Percentiles rank a stretch among this genome's conserved stretches.
Evolutionary conservation across 164 flowering plant species (phyloP).

Genomic region (Tetracentron sinense): DNA sequence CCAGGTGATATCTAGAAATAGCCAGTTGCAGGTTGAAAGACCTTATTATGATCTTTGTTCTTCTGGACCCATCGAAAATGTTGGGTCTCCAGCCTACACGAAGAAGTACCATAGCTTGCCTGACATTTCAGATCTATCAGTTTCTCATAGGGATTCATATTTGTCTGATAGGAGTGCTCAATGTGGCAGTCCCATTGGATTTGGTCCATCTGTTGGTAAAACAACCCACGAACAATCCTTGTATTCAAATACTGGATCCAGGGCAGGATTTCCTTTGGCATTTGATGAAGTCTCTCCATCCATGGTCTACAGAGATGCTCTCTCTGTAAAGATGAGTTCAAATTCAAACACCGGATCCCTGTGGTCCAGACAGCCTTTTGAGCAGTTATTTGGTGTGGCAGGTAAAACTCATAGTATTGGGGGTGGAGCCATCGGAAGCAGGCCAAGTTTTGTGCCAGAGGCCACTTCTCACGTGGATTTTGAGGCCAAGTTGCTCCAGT

Average conservation of each 20-base stretch:
- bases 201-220: slow-evolving; percentile 39
- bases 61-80: slow-evolving; percentile 34
- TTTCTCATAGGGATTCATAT: slow-evolving; percentile 36
- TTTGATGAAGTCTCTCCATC: slow-evolving; percentile 64
- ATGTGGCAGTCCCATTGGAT: slow-evolving; percentile 47
- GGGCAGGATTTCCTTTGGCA: slow-evolving; percentile 43
- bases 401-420: slow-evolving; percentile 33
- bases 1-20: slow-evolving; percentile 44
- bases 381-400: slow-evolving; percentile 76
- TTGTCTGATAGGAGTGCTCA: slow-evolving; percentile 36
- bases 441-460: slow-evolving; percentile 24
- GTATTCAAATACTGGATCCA: slow-evolving; percentile 32
- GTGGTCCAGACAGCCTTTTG: slow-evolving; percentile 89
- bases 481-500: slow-evolving; percentile 72
- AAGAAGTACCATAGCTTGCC: slow-evolving; percentile 94
- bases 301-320: slow-evolving; percentile 45
- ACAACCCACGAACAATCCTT: slow-evolving; percentile 32
- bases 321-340: slow-evolving; percentile 37
- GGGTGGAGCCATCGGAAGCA: slow-evolving; percentile 21
- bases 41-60: slow-evolving; percentile 35
- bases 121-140: slow-evolving; percentile 69
- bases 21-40: slow-evolving; percentile 44
- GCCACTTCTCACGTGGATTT: slow-evolving; percentile 35
- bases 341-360: slow-evolving; percentile 49
- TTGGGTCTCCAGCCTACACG: slow-evolving; percentile 27